Base-by-base conservation (phyloP, 306 rosid species). In the Begonia peltatifolia region DNA sequence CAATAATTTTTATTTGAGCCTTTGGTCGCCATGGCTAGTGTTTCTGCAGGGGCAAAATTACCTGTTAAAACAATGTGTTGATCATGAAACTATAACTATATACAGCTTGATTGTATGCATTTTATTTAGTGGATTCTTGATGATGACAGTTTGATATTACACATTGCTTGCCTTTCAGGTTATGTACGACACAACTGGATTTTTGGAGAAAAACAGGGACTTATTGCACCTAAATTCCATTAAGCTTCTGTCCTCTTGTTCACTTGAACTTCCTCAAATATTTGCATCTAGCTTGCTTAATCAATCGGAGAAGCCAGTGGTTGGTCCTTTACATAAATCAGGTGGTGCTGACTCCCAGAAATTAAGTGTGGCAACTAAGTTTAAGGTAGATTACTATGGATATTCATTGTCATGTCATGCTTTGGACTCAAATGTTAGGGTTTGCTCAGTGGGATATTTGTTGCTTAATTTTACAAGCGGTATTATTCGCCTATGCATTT, bases 311-410 rank as follows among this genome's bases (percentile, higher is more conserved):
- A 90, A 90, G 73, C 85, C 93, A 57, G 79, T 66, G 36, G 82
- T 71, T 66, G 99, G 99, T 50, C 76, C 95, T 66, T 77, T 75
- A 58, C 85, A 86, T 53, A 90, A 86, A 68, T 75, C 72, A 51
- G 93, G 99, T 42, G 93, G 99, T 46, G 96, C 94, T 59, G 99
- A 92, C 56, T 92, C 99, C 68, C 99, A 86, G 62, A 92, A 92
- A 75, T 76, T 86, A 63, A 92, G 99, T 71, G 99, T 92, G 25
- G 96, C 94, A 42, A 83, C 88, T 57, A 92, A 92, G 74, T 92
- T 92, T 72, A 92, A 92, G 96, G 99, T 86, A 73, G 52, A 8
- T 17, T 48, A 38, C 63, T 64, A 62, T 52, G 23, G 30, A 25
- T 10, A 43, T 42, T 20, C 23, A 20, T 30, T 30, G 38, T 30